These are phyloP conservation scores for Colletotrichum orbiculare DNA, from an alignment of 2,329 filamentous ascomycete species.

Conservation along the genomic window DNA sequence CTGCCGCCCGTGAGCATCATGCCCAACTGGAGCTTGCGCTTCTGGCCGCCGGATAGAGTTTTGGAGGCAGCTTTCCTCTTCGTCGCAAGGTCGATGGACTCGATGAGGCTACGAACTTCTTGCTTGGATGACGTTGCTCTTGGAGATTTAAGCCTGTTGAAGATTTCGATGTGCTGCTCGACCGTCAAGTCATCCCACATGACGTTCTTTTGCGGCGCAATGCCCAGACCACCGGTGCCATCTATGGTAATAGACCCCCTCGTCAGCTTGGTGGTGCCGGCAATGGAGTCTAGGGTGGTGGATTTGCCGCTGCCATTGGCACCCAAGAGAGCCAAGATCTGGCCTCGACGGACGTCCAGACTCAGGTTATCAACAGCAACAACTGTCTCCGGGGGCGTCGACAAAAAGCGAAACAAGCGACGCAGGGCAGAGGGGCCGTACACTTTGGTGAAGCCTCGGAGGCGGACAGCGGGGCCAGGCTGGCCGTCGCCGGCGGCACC, in stretches of 20 bases:
- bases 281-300: slow-evolving; percentile 88
- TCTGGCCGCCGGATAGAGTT: slow-evolving; percentile 90
- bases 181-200: slow-evolving; percentile 92
- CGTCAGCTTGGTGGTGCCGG: slow-evolving; percentile 82
- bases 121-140: slow-evolving; percentile 64
- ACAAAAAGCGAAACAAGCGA: slow-evolving; percentile 59
- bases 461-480: slow-evolving; percentile 68
- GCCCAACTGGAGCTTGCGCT: slow-evolving; percentile 89
- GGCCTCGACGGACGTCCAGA: slow-evolving; percentile 77
- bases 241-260: slow-evolving; percentile 82
- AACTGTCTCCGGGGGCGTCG: slow-evolving; percentile 71
- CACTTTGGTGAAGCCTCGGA: slow-evolving; percentile 81
- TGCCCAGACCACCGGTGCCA: slow-evolving; percentile 81
- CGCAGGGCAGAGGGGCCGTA: slow-evolving; percentile 76
- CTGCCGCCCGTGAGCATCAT: slow-evolving; percentile 96
- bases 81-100: slow-evolving; percentile 77
- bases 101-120: slow-evolving; percentile 72
- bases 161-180: slow-evolving; percentile 84
- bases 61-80: slow-evolving; percentile 79
- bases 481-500: slow-evolving; percentile 41
- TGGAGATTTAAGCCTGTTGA: slow-evolving; percentile 82
- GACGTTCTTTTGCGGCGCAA: slow-evolving; percentile 94
- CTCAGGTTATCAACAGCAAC: slow-evolving; percentile 82
- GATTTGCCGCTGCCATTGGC: slow-evolving; percentile 93
- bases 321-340: slow-evolving; percentile 87